These are phyloP conservation scores for Peronospora tabacina DNA, from an alignment of 352 stramenopile genomes.

Conservation along the genomic window DNA sequence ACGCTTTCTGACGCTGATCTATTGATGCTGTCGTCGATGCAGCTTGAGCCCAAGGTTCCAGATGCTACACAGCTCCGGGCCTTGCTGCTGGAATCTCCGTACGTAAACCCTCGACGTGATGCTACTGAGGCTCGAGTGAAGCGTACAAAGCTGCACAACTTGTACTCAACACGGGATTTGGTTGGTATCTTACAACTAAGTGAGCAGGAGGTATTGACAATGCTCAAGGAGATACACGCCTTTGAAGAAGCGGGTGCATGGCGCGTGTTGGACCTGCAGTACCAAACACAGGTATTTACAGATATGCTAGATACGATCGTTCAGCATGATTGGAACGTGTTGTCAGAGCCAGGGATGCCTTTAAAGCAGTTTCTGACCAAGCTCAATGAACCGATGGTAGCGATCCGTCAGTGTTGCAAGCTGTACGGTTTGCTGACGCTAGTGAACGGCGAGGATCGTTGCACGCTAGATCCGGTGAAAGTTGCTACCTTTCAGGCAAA, in stretches of 20 bases:
- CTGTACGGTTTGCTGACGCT: slow-evolving; percentile 41
- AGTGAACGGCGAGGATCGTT: slow-evolving; percentile 26
- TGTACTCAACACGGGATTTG: slow-evolving; percentile 61
- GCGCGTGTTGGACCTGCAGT: slow-evolving; percentile 49
- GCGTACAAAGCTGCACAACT: slow-evolving; percentile 39
- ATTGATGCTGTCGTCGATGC: neutral
- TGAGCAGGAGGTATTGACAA: slow-evolving; percentile 46
- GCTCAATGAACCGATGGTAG: slow-evolving; percentile 38
- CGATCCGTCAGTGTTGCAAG: slow-evolving; percentile 63
- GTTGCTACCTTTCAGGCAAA: slow-evolving; percentile 67
- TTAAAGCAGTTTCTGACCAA: slow-evolving; percentile 35
- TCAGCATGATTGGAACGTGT: slow-evolving; percentile 60
- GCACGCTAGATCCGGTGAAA: slow-evolving; percentile 47
- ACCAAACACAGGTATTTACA: slow-evolving; percentile 52
- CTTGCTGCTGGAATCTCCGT: slow-evolving; percentile 60
- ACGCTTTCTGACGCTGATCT: neutral
- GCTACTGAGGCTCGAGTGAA: slow-evolving; percentile 22
- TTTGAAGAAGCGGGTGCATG: slow-evolving; percentile 70
- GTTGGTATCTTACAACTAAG: slow-evolving; percentile 55
- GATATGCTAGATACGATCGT: slow-evolving; percentile 69
- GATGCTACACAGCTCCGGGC: slow-evolving; percentile 49
- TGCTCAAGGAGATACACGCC: slow-evolving; percentile 53
- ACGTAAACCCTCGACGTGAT: slow-evolving; percentile 29
- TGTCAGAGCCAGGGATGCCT: slow-evolving; percentile 32
- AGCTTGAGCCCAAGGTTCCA: slow-evolving; percentile 58